A percentile compares a stretch with the other conserved stretches of the same genome.
Evolutionary conservation across 176 grass and related monocot species (phyloP).

Genomic region (Aegilops longissima): DNA sequence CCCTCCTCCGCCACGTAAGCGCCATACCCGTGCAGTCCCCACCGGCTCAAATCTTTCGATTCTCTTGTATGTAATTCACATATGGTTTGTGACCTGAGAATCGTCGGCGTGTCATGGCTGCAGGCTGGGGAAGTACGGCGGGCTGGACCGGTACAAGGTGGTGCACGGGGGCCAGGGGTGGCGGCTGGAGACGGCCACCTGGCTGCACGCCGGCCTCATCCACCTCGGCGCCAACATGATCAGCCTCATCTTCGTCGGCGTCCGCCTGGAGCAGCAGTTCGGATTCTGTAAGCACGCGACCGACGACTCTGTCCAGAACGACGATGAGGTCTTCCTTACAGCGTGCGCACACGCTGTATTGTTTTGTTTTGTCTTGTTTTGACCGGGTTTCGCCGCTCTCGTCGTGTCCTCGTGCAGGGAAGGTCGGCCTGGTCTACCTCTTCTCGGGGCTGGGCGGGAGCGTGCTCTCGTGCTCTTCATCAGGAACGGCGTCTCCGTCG

Average conservation of each 20-base stretch:
- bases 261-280: slow-evolving; percentile 89
- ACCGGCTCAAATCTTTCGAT: background rate
- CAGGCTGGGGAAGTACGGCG: slow-evolving; percentile 73
- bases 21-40: background rate
- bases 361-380: background rate
- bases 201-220: slow-evolving; percentile 85
- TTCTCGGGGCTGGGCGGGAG: slow-evolving; percentile 83
- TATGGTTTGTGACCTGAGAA: too few species aligned
- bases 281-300: slow-evolving; percentile 66
- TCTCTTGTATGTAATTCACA: too few species aligned
- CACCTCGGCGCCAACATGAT: slow-evolving; percentile 84
- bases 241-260: slow-evolving; percentile 74
- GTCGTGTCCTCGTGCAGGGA: slow-evolving; percentile 41
- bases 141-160: slow-evolving; percentile 61
- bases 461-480: slow-evolving; percentile 83
- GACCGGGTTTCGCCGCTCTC: slow-evolving; percentile 4
- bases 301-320: background rate
- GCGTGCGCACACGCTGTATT: background rate
- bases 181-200: slow-evolving; percentile 69
- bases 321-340: background rate
- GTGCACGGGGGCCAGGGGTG: slow-evolving; percentile 65
- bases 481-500: slow-evolving; percentile 66
- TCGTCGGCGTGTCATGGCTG: too few species aligned
- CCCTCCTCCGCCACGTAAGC: slow-evolving; percentile 63
- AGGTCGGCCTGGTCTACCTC: slow-evolving; percentile 72